These are phyloP conservation scores for Fusarium lateritium DNA, from an alignment of 2,329 filamentous ascomycete species.

Conservation along the genomic window DNA sequence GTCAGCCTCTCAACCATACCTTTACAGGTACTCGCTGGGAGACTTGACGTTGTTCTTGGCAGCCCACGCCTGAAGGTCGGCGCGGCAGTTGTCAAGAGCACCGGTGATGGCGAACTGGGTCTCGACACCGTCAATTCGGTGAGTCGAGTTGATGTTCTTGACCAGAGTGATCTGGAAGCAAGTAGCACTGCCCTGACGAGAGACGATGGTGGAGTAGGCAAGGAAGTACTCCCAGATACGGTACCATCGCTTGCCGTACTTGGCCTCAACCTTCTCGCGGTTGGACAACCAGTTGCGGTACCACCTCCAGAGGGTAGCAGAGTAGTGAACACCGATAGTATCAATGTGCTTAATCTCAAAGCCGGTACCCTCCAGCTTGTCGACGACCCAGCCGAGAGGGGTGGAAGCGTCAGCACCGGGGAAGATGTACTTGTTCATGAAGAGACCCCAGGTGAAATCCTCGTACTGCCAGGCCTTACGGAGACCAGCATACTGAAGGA, in stretches of 20 bases:
- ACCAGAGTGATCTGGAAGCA: slow-evolving; percentile 92
- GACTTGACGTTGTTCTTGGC: slow-evolving; percentile 56
- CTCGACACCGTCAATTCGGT: slow-evolving; percentile 83
- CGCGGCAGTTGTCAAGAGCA: slow-evolving; percentile 63
- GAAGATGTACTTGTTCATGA: slow-evolving; percentile 99
- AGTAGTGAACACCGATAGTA: slow-evolving; percentile 97
- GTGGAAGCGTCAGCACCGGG: slow-evolving; percentile 96
- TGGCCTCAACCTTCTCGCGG: slow-evolving; percentile 90
- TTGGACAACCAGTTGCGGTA: slow-evolving; percentile 99
- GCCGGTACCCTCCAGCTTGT: slow-evolving; percentile 81
- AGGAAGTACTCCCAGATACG: slow-evolving; percentile 97
- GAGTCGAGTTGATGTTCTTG: slow-evolving; percentile 93
- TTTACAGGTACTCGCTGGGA: slow-evolving; percentile 51
- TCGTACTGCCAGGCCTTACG: slow-evolving; percentile 98
- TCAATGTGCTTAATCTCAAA: slow-evolving; percentile 90
- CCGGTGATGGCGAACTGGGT: slow-evolving; percentile 79
- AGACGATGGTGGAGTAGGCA: slow-evolving; percentile 86
- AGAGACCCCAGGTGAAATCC: slow-evolving; percentile 97
- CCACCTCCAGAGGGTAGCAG: slow-evolving; percentile 96
- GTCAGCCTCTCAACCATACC: not conserved
- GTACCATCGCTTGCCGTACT: slow-evolving; percentile 97
- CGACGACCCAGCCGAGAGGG: slow-evolving; percentile 88
- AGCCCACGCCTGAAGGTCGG: slow-evolving; percentile 54
- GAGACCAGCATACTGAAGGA: slow-evolving; percentile 94
- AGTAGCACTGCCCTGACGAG: slow-evolving; percentile 86